Percentiles rank a stretch among this genome's conserved stretches.
Conservation (phyloP, 225 moss, liverwort and hornwort genomes). For the Antitrichia curtipendula region DNA sequence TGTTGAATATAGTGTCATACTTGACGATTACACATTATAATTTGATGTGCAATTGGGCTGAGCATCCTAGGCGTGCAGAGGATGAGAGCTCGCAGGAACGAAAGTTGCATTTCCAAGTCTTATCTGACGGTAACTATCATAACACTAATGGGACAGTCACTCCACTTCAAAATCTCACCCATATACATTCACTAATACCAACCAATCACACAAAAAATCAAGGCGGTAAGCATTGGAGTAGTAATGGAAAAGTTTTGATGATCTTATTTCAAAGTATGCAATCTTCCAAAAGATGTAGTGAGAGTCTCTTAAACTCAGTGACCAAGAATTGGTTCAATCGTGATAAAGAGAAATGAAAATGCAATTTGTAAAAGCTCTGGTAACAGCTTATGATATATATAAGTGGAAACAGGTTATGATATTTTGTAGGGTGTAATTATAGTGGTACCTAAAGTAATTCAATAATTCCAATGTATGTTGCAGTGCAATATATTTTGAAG, state of each 20-base stretch:
- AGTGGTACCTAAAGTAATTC: background rate
- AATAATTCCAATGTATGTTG: no score
- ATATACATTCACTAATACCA: background rate
- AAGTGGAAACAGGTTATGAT: no score
- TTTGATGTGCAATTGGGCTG: background rate
- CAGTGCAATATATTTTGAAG: background rate
- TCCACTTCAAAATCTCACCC: background rate
- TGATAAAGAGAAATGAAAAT: no score
- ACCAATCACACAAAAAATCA: background rate
- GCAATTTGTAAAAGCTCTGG: no score
- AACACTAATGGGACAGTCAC: background rate
- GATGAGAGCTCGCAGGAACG: no score
- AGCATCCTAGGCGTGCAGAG: background rate
- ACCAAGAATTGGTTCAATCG: background rate
- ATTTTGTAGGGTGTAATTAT: fast-evolving
- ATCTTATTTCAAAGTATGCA: no score
- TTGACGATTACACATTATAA: background rate
- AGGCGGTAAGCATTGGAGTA: no score
- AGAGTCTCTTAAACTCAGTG: no score
- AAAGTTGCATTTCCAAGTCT: background rate
- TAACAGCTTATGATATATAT: no score
- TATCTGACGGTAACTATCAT: background rate
- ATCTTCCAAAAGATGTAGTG: no score
- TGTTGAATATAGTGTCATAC: no score
- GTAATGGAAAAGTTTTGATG: background rate